A percentile compares a stretch with the other conserved stretches of the same genome.
Conservation (phyloP, 2,329 filamentous ascomycete genomes). For the Biscogniauxia sp. region DNA sequence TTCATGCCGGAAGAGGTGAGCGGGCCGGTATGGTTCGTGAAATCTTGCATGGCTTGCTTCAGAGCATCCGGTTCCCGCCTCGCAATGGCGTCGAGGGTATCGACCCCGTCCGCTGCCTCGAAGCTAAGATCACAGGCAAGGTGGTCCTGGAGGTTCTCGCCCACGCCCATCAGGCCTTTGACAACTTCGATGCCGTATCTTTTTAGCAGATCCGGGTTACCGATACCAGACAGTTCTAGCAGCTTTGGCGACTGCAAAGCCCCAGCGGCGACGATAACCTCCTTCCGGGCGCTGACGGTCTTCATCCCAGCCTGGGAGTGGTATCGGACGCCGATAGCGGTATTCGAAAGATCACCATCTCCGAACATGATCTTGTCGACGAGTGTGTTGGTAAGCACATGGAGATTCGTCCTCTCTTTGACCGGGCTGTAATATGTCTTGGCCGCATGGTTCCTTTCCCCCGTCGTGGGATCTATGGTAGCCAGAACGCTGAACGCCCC, state of each 20-base stretch:
- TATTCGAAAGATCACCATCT: neutral
- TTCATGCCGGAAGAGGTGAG: slow-evolving; percentile 2
- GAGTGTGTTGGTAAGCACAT: slow-evolving; percentile 1
- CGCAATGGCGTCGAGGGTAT: neutral
- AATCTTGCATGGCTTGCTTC: neutral
- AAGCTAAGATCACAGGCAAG: slow-evolving; percentile 1
- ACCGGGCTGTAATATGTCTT: slow-evolving; percentile 3
- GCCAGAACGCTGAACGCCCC: slow-evolving; percentile 13
- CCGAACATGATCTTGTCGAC: slow-evolving; percentile 4
- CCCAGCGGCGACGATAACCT: slow-evolving; percentile 59
- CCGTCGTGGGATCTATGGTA: neutral
- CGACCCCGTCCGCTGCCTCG: neutral
- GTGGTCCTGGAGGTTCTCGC: slow-evolving; percentile 50
- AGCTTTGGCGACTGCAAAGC: slow-evolving; percentile 55
- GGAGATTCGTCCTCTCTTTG: slow-evolving; percentile 3
- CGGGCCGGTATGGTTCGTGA: neutral
- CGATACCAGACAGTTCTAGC: slow-evolving; percentile 60
- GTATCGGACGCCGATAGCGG: slow-evolving; percentile 3
- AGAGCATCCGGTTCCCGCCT: slow-evolving; percentile 2
- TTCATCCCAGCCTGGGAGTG: neutral
- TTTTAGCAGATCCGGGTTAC: slow-evolving; percentile 42
- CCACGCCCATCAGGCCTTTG: slow-evolving; percentile 43
- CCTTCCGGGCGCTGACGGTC: slow-evolving; percentile 24
- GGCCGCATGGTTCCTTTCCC: slow-evolving; percentile 2
- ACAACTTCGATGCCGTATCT: slow-evolving; percentile 40